Base-by-base conservation (phyloP, 1,284 basidiomycete genomes). In the Boletus semigastroideus region DNA sequence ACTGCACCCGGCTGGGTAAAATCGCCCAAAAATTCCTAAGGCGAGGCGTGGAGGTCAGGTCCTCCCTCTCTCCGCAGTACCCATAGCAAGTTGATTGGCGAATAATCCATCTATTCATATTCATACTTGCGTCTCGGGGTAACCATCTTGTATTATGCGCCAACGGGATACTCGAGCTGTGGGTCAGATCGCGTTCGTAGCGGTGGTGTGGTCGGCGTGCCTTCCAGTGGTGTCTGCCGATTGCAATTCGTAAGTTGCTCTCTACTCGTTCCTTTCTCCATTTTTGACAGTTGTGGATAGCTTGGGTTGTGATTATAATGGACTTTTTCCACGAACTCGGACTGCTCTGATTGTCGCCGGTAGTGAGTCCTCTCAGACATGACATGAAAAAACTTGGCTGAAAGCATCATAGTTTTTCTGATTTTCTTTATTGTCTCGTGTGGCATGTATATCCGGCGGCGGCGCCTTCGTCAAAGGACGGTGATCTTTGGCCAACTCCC, bases 201-300 rank as follows among this genome's bases (percentile, higher is more conserved):
- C 44, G 20, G 30, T 49, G 3, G 19, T 42, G 7, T 52, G 43
- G 48, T 19, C 36, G 5, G 49, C 41, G 8, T 46, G 31, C 11
- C 41, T 65, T 33, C 56, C 61, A 16, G n/a, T 25, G 10, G 56
- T 37, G 11, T 49, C 46, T 33, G 63, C 63, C 5, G 25, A 25
- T 19, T 65, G 63, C 31, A 11, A 40, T 14, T 0, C 10, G 60
- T 62, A n/a, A 40, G 63, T 31, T 8, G 27, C 19, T 46, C 39
- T 31, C 39, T 4, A 20, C 13, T 38, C 22, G 4, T 28, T 8
- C 20, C 0, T 19, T 25, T 11, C 5, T 11, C 27, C 4, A 30
- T 5, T 20, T 8, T 36, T 59, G 47, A 62, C 17, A 13, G 10
- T 17, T 16, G 46, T 52, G 34, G n/a, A 33, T 42, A 36, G 34